A percentile compares a stretch with the other conserved stretches of the same genome.
Evolutionary conservation across 2,329 filamentous ascomycete species (phyloP).

Genomic region (Sporothrix pseudoabietina): DNA sequence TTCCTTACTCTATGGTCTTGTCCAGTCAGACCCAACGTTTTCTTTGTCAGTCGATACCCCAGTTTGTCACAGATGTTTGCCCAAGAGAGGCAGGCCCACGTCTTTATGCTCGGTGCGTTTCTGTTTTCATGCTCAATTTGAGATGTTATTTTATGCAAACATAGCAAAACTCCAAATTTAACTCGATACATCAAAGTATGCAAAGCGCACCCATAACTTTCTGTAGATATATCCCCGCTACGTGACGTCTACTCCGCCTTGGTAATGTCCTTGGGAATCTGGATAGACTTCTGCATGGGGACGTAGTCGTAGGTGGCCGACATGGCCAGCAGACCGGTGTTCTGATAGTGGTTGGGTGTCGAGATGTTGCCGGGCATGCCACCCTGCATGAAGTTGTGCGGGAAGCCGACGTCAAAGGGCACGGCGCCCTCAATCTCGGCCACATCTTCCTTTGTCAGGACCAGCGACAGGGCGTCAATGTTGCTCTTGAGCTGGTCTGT

Average conservation of each 20-base stretch:
- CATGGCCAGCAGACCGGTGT: slow-evolving; percentile 51
- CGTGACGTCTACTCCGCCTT: slow-evolving; percentile 41
- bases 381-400: slow-evolving; percentile 59
- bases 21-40: neutral
- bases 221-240: neutral
- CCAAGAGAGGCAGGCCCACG: too few relatives aligned
- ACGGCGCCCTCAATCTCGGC: slow-evolving; percentile 64
- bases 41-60: slow-evolving; percentile 19
- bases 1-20: neutral
- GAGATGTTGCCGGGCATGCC: slow-evolving; percentile 36
- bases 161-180: neutral
- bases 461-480: slow-evolving; percentile 65
- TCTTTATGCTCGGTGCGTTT: neutral
- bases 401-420: slow-evolving; percentile 68
- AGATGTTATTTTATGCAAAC: neutral
- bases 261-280: slow-evolving; percentile 46
- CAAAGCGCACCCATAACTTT: neutral
- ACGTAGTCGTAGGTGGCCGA: slow-evolving; percentile 57
- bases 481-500: slow-evolving; percentile 70
- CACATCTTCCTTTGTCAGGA: slow-evolving; percentile 64
- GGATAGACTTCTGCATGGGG: slow-evolving; percentile 48
- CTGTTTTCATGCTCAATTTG: neutral
- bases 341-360: slow-evolving; percentile 42
- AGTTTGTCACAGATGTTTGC: slow-evolving; percentile 3
- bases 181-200: neutral